Base-by-base conservation (phyloP, 208 protist species). In the Wallacemonas collosoma region DNA sequence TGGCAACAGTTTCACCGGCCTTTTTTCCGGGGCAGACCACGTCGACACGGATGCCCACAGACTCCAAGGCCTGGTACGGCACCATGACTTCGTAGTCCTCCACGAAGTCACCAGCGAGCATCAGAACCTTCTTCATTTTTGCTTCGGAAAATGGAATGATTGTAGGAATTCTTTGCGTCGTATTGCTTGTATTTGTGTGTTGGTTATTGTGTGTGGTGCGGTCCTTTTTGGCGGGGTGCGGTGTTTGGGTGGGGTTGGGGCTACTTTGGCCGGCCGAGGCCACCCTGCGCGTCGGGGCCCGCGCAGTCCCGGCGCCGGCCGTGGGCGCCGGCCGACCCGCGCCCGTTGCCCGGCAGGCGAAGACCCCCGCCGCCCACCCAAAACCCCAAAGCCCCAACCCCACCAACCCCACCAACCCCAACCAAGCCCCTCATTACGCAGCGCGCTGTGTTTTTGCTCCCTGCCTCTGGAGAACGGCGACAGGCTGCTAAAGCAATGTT, bases 41-140 rank as follows among this genome's bases (percentile, higher is more conserved):
- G 56, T 85, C 71, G 0, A 85, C 73, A 6, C 15, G 39, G 39
- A 79, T 65, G 11, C 74, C 73, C 2, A 88, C 35, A 35, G 68
- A 72, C 35, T 75, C 76, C 6, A 88, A 26, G 0, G 79, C 76
- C 50, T 79, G 71, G 56, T 70, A 88, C 17, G 72, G 79, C 9
- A 78, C 73, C 76, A 87, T 81, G 17, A 82, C 68, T 61, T 85
- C 79, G 56, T 80, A 80, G 55, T 79, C 79, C 64, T 82, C 76
- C 26, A 80, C 76, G 12, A 82, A 88, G 56, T 84, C 79, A 26
- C 71, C 75, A 11, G 73, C 82, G 38, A 84, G 64, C 62, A 82
- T 76, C 3, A 84, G 62, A 67, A 87, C 51, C 43, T 83, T 81
- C 56, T 75, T 79, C 14, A 56, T 53, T 53, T 7, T 68, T 39